These are phyloP conservation scores for Tubosaeta brunneosetosa DNA, from an alignment of 768 basidiomycete species.

Conservation along the genomic window DNA sequence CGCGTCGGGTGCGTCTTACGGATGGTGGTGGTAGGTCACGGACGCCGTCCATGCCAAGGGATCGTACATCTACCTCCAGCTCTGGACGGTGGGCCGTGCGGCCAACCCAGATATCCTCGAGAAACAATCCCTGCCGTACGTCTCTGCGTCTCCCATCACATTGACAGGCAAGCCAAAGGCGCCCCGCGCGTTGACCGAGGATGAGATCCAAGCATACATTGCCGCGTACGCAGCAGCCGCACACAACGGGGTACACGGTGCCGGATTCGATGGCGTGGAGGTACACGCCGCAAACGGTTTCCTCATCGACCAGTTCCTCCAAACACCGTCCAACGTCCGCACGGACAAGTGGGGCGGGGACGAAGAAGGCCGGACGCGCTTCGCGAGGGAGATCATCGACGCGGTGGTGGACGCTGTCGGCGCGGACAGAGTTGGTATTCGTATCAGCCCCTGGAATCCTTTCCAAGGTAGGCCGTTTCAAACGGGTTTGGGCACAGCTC, in stretches of 20 bases:
- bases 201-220: too few species aligned
- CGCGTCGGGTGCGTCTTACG: too few species aligned
- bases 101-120: too few species aligned
- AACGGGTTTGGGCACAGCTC: neutral
- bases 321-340: neutral
- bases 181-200: too few species aligned
- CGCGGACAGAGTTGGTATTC: slow-evolving; percentile 37
- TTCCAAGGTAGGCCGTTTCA: slow-evolving; percentile 26
- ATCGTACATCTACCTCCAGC: too few species aligned
- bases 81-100: too few species aligned
- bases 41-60: too few species aligned
- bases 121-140: too few species aligned
- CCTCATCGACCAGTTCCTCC: neutral
- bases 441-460: slow-evolving; percentile 39
- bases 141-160: too few species aligned
- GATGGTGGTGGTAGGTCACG: too few species aligned
- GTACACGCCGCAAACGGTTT: neutral
- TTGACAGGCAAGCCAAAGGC: too few species aligned
- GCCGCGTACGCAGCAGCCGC: too few species aligned
- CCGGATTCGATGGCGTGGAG: neutral
- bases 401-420: slow-evolving; percentile 42
- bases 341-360: slow-evolving; percentile 52
- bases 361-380: slow-evolving; percentile 42
- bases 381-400: slow-evolving; percentile 40
- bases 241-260: neutral